phyloP scores from a whole-genome alignment of 1,284 basidiomycete genomes.

The Ustilago esculenta region DNA sequence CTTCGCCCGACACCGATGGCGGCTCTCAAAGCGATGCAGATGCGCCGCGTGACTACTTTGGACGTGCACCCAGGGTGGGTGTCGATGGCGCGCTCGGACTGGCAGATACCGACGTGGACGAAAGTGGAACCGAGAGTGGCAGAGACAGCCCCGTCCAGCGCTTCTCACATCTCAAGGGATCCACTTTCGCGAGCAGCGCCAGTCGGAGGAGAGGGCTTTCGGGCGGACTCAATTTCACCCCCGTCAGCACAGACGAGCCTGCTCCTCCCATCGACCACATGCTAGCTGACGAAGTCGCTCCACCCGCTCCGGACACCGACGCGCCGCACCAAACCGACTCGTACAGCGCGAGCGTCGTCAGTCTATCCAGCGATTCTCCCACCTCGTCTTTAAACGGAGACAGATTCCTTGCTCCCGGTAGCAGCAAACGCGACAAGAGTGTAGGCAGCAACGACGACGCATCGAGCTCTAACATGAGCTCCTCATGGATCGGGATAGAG shows the following conservation, averaged over 20 bases:
- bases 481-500: conserved; percentile 45
- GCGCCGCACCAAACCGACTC: background rate
- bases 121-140: conserved; percentile 56
- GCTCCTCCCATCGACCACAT: background rate
- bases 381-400: conserved; percentile 14
- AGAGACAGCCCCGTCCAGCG: conserved; percentile 33
- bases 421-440: background rate
- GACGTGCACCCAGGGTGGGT: conserved; percentile 40
- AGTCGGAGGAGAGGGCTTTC: conserved; percentile 24
- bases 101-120: conserved; percentile 52
- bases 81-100: conserved; percentile 56
- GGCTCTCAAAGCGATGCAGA: conserved; percentile 10
- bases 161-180: conserved; percentile 7
- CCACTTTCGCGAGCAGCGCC: too few species aligned
- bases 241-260: conserved; percentile 18
- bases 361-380: conserved; percentile 26
- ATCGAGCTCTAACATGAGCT: conserved; percentile 31
- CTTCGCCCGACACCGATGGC: conserved; percentile 22
- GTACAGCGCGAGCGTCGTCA: conserved; percentile 26
- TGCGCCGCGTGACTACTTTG: conserved; percentile 33
- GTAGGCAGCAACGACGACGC: conserved; percentile 7
- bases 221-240: conserved; percentile 43
- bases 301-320: background rate
- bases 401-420: background rate
- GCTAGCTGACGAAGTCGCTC: too few species aligned